Conservation (phyloP, 2,329 filamentous ascomycete species). For the Aspergillus phoenicis region DNA sequence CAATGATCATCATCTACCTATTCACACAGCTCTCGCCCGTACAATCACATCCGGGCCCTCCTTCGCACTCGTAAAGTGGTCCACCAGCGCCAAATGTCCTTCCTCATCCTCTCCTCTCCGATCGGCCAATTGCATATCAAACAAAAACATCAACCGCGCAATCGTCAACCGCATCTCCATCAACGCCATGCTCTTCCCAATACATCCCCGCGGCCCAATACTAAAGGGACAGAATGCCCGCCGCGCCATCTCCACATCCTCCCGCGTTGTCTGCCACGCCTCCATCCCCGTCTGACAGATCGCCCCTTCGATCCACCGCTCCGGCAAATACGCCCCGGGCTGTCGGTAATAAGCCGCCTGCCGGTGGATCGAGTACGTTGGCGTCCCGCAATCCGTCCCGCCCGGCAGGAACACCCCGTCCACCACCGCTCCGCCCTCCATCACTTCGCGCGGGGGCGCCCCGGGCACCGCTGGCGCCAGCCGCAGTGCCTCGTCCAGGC, state of each 20-base stretch:
- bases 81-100: constrained; percentile 40
- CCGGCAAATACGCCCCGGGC: constrained; percentile 62
- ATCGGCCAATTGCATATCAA: constrained; percentile 42
- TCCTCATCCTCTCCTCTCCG: constrained; percentile 36
- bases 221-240: constrained; percentile 69
- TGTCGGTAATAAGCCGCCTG: constrained; percentile 64
- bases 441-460: constrained; percentile 42
- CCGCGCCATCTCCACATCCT: constrained; percentile 57
- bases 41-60: constrained; percentile 40
- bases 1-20: background rate
- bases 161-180: constrained; percentile 46
- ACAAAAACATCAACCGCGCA: constrained; percentile 42
- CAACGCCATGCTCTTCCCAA: constrained; percentile 48
- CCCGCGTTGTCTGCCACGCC: constrained; percentile 49
- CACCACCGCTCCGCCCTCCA: constrained; percentile 40
- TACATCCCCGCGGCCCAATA: constrained; percentile 46
- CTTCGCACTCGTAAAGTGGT: constrained; percentile 44
- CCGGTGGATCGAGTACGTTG: constrained; percentile 70
- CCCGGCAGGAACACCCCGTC: constrained; percentile 45
- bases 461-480: constrained; percentile 44
- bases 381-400: constrained; percentile 65
- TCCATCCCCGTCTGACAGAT: constrained; percentile 40
- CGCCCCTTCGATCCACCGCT: constrained; percentile 65
- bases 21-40: background rate
- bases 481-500: constrained; percentile 47